These are phyloP conservation scores for Geotrichum bryndzae DNA, from an alignment of 1,139 yeast genomes.

Conservation along the genomic window DNA sequence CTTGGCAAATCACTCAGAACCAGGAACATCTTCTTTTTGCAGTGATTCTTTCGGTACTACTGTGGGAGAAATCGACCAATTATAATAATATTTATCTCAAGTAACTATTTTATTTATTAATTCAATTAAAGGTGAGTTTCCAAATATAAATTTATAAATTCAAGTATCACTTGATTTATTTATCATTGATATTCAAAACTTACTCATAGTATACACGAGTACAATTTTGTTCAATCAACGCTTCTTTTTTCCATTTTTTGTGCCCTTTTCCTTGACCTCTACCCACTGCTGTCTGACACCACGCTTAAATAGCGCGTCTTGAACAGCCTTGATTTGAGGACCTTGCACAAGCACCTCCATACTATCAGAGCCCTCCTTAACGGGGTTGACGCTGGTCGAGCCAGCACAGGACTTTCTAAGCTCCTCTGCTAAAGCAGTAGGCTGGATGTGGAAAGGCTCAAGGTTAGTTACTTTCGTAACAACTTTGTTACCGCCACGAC, in stretches of 20 bases:
- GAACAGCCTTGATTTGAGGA: constrained; percentile 64
- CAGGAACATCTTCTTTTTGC: constrained; percentile 33
- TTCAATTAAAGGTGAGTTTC: neutral
- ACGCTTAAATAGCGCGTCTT: constrained; percentile 50
- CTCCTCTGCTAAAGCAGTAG: constrained; percentile 60
- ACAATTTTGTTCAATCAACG: neutral
- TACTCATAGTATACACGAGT: neutral
- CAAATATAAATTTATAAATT: too few species aligned
- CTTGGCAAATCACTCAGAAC: too few species aligned
- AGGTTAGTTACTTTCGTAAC: constrained; percentile 67
- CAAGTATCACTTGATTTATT: neutral
- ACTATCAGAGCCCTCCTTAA: constrained; percentile 37
- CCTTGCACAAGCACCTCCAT: constrained; percentile 85
- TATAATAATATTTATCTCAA: neutral
- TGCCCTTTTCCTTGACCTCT: constrained; percentile 58
- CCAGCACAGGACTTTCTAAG: constrained; percentile 81
- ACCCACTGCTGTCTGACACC: constrained; percentile 71
- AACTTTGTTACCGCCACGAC: constrained; percentile 75
- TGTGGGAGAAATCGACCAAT: constrained; percentile 15
- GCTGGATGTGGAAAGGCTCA: constrained; percentile 61
- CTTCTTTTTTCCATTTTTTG: constrained; percentile 41
- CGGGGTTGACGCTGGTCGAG: constrained; percentile 65
- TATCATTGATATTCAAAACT: neutral
- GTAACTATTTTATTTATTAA: neutral
- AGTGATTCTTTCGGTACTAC: constrained; percentile 20